A percentile compares a stretch with the other conserved stretches of the same genome.
phyloP scores from a whole-genome alignment of 768 basidiomycete species.

The Tephrocybe sp. region DNA sequence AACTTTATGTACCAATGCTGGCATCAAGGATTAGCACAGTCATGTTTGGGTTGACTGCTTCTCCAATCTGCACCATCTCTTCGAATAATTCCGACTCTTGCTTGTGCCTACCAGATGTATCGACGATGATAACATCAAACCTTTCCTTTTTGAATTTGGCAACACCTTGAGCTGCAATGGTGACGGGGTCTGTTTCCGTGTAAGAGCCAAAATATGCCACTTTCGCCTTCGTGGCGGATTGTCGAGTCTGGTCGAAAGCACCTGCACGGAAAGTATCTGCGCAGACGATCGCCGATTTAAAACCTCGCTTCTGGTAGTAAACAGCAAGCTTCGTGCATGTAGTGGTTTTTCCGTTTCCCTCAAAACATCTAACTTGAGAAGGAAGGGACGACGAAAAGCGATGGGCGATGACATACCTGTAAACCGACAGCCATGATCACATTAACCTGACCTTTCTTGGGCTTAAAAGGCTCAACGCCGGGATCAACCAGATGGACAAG shows the following conservation, averaged over 20 bases:
- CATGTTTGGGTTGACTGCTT: conserved; percentile 94
- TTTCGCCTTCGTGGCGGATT: conserved; percentile 98
- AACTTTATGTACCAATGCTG: conserved; percentile 73
- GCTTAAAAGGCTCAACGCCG: conserved; percentile 93
- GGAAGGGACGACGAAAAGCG: not conserved
- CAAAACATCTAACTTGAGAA: not conserved
- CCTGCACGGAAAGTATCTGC: conserved; percentile 99
- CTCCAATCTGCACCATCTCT: conserved; percentile 97
- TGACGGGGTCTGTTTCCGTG: conserved; percentile 97
- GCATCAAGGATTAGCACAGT: conserved; percentile 95
- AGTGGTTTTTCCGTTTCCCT: conserved; percentile 99
- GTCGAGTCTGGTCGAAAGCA: conserved; percentile 98
- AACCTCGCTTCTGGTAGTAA: conserved; percentile 94
- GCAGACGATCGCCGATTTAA: conserved; percentile 96
- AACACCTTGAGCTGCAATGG: conserved; percentile 92
- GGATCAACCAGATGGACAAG: conserved; percentile 94
- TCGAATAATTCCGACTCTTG: conserved; percentile 96
- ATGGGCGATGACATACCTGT: conserved; percentile 52
- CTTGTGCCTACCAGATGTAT: conserved; percentile 95
- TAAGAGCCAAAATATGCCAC: conserved; percentile 99
- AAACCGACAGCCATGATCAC: conserved; percentile 98
- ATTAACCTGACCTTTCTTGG: conserved; percentile 90
- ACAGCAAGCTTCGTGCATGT: conserved; percentile 99
- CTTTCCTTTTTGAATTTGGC: conserved; percentile 97
- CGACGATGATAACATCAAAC: conserved; percentile 98